A percentile compares a stretch with the other conserved stretches of the same genome.
Evolutionary conservation across 2,329 filamentous ascomycete genomes (phyloP).

Genomic region (Hortaea werneckii): DNA sequence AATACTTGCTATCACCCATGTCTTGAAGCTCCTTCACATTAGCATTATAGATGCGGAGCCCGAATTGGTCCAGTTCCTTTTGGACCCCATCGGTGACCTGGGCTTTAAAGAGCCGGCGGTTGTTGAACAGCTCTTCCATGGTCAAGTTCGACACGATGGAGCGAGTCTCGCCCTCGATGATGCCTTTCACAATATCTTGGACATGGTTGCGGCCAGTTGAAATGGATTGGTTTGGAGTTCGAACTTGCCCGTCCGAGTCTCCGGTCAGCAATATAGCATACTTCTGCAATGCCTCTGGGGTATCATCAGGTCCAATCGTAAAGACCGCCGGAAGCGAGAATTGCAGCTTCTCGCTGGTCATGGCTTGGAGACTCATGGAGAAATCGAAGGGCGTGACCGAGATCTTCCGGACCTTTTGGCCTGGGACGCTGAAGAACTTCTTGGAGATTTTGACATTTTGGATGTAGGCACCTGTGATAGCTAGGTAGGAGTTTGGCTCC

Average conservation of each 20-base stretch:
- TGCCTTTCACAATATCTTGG: slow-evolving; percentile 77
- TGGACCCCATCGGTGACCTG: slow-evolving; percentile 55
- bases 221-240: slow-evolving; percentile 26
- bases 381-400: slow-evolving; percentile 59
- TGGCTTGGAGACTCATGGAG: slow-evolving; percentile 70
- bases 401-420: slow-evolving; percentile 45
- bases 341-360: slow-evolving; percentile 81
- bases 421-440: slow-evolving; percentile 58
- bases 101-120: slow-evolving; percentile 34
- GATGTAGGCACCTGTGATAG: slow-evolving; percentile 54
- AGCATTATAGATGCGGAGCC: slow-evolving; percentile 55
- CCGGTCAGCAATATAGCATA: slow-evolving; percentile 72
- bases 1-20: slow-evolving; percentile 71
- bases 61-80: slow-evolving; percentile 69
- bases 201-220: slow-evolving; percentile 53
- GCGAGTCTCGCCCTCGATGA: slow-evolving; percentile 80
- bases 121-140: slow-evolving; percentile 84
- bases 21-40: slow-evolving; percentile 85
- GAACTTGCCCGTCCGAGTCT: slow-evolving; percentile 39
- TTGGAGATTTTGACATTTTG: slow-evolving; percentile 68
- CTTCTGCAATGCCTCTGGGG: slow-evolving; percentile 60
- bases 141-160: slow-evolving; percentile 79
- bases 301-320: slow-evolving; percentile 72
- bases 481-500: slow-evolving; percentile 64
- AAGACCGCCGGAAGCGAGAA: slow-evolving; percentile 76